phyloP scores from a whole-genome alignment of 2,329 filamentous ascomycete species.

The Aspergillus aculeatus region DNA sequence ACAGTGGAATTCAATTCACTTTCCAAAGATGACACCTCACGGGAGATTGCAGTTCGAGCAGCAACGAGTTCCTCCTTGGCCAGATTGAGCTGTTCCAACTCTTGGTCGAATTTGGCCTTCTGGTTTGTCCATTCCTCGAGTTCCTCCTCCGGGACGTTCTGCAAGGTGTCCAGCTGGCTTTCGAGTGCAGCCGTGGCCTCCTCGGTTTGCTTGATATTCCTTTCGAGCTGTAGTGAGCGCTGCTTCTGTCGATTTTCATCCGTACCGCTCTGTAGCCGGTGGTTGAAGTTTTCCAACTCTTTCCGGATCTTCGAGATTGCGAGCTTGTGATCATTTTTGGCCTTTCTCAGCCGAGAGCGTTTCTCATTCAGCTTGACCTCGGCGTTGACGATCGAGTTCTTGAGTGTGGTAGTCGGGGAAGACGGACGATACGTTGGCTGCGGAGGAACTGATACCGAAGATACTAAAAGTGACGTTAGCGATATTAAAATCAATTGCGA shows the following conservation, averaged over 20 bases:
- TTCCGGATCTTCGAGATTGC: constrained; percentile 58
- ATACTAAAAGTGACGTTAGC: constrained; percentile 25
- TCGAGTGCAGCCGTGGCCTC: constrained; percentile 58
- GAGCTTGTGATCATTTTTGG: constrained; percentile 61
- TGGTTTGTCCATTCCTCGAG: constrained; percentile 52
- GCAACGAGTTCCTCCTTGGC: constrained; percentile 53
- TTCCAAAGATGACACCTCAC: constrained; percentile 52
- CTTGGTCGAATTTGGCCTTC: constrained; percentile 55
- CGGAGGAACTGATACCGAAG: constrained; percentile 48
- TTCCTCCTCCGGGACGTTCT: constrained; percentile 59
- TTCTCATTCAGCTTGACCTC: constrained; percentile 61
- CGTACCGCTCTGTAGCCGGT: constrained; percentile 58
- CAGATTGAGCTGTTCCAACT: constrained; percentile 51
- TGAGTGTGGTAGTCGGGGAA: constrained; percentile 63
- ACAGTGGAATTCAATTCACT: constrained; percentile 53
- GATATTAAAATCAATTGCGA: background rate
- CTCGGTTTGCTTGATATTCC: constrained; percentile 63
- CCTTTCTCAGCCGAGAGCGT: constrained; percentile 58
- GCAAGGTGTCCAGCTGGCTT: constrained; percentile 54
- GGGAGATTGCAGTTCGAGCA: constrained; percentile 52
- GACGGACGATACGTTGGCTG: constrained; percentile 62
- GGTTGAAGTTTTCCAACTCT: constrained; percentile 59
- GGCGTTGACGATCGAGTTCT: constrained; percentile 62
- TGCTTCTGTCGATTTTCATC: constrained; percentile 63
- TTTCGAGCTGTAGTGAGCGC: constrained; percentile 60